Conservation (phyloP, 2,329 filamentous ascomycete genomes). For the Colletotrichum gigasporum region DNA sequence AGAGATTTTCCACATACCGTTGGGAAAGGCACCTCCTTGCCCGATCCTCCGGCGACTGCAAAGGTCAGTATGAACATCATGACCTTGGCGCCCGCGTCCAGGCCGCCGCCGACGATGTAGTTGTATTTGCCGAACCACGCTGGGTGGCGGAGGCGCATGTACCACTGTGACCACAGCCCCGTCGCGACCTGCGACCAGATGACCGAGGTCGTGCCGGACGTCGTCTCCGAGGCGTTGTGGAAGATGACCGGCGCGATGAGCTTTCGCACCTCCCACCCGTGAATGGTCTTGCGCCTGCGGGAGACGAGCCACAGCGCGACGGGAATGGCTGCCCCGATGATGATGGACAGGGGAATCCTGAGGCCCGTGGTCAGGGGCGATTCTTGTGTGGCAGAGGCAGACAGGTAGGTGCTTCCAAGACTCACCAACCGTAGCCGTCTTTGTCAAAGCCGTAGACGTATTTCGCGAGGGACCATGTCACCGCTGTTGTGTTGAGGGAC, state of each 20-base stretch:
- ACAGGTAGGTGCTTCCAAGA: too few species aligned
- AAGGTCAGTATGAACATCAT: constrained; percentile 36
- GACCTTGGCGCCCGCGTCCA: constrained; percentile 35
- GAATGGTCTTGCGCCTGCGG: constrained; percentile 24
- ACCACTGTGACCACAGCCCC: constrained; percentile 44
- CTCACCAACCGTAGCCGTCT: constrained; percentile 24
- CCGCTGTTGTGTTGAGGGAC: constrained; percentile 50
- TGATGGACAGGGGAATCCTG: constrained; percentile 48
- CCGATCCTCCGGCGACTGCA: constrained; percentile 33
- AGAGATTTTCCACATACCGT: constrained; percentile 9
- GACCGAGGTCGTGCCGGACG: constrained; percentile 28
- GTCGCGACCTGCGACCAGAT: constrained; percentile 38
- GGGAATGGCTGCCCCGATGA: constrained; percentile 42
- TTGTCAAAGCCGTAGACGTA: constrained; percentile 33
- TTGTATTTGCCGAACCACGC: constrained; percentile 40
- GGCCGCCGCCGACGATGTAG: constrained; percentile 33
- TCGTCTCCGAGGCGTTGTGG: constrained; percentile 28
- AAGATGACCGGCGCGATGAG: constrained; percentile 27
- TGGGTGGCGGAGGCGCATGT: constrained; percentile 36
- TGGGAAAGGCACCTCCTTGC: constrained; percentile 31
- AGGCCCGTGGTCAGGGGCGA: too few species aligned
- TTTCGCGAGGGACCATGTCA: constrained; percentile 39
- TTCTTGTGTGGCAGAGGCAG: too few species aligned
- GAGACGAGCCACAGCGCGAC: constrained; percentile 17
- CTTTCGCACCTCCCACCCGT: constrained; percentile 27